Evolutionary conservation across 148 eudicot species (phyloP).

Genomic region (Fagopyrum tataricum): DNA sequence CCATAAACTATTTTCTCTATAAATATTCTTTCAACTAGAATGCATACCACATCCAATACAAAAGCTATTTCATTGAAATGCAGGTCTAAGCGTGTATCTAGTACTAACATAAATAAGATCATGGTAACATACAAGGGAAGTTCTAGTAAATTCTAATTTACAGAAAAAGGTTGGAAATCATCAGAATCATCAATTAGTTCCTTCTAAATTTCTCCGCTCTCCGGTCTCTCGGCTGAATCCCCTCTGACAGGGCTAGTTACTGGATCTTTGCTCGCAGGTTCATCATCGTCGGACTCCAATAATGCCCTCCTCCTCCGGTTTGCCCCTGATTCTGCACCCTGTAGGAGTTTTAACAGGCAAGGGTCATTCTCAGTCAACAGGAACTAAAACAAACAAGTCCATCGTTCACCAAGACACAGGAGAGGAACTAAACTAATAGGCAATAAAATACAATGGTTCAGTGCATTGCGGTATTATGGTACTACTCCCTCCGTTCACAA

Average conservation of each 20-base stretch:
- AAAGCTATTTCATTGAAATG: too few species aligned
- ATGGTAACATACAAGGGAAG: not conserved
- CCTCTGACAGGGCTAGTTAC: conserved; percentile 38
- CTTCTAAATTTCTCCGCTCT: conserved; percentile 39
- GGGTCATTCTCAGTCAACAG: not conserved
- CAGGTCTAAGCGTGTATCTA: too few species aligned
- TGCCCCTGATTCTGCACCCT: conserved; percentile 52
- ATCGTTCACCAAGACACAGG: not conserved
- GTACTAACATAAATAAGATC: too few species aligned
- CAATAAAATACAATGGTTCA: too few species aligned
- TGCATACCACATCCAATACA: too few species aligned
- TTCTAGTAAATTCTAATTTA: not conserved
- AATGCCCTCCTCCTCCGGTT: conserved; percentile 56
- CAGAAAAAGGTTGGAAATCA: not conserved
- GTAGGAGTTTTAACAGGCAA: conserved; percentile 6
- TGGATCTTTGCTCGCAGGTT: conserved; percentile 36
- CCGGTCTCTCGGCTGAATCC: conserved; percentile 37
- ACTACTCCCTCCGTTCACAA: too few species aligned
- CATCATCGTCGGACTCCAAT: conserved; percentile 96
- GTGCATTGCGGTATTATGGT: too few species aligned
- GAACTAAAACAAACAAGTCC: not conserved
- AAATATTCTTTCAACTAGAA: too few species aligned
- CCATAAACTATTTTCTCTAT: too few species aligned
- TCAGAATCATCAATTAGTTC: conserved; percentile 15
- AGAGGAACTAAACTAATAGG: too few species aligned